Evolutionary conservation across 1,139 yeast genomes (phyloP).

Genomic region (Arxiozyma heterogenica): DNA sequence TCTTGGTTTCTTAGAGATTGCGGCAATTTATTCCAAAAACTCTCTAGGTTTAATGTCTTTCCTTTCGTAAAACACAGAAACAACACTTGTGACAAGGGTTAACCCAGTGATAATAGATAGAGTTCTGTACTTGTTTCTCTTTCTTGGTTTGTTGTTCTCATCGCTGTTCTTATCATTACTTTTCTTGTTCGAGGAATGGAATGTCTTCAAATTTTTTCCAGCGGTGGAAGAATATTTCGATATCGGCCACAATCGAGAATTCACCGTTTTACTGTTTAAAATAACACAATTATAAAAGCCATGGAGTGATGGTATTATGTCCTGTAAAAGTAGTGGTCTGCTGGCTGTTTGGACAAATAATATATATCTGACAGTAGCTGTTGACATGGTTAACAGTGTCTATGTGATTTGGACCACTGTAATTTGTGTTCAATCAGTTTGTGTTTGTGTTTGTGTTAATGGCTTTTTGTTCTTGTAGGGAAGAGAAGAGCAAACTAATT

Average conservation of each 20-base stretch:
- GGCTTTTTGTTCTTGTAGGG: too few relatives aligned
- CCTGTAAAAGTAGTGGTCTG: neutral
- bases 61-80: neutral
- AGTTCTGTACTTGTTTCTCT: neutral
- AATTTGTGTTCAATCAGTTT: too few relatives aligned
- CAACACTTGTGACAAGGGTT: slow-evolving; percentile 1
- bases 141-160: neutral
- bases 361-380: neutral
- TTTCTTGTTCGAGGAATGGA: neutral
- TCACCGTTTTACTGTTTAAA: neutral
- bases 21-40: slow-evolving; percentile 33
- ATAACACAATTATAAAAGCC: too few relatives aligned
- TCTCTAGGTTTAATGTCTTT: slow-evolving; percentile 34
- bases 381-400: too few relatives aligned
- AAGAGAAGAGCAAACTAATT: too few relatives aligned
- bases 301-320: too few relatives aligned
- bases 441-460: too few relatives aligned
- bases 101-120: neutral
- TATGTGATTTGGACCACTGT: too few relatives aligned
- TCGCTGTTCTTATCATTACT: too few relatives aligned
- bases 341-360: neutral
- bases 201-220: neutral
- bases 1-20: neutral
- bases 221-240: neutral
- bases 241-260: neutral